Evolutionary conservation across 805 yeast species (phyloP), one percentile per base, ranked within the genome.

Genomic region (Vanderwaltozyma polyspora): DNA sequence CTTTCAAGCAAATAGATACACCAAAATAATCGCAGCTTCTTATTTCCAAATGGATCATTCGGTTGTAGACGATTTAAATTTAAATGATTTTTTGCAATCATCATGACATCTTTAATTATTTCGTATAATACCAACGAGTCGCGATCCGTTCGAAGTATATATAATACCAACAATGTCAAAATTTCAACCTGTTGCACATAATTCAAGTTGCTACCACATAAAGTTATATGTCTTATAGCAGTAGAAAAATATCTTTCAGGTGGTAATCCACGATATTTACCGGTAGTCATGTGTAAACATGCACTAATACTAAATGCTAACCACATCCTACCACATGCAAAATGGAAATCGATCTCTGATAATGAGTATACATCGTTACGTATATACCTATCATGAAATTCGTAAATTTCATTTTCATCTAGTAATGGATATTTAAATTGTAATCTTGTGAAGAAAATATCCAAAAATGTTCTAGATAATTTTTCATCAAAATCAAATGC

Each of bases 1-100:
- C 79, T 66, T 46, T 76, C 83, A 29, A 74, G 48, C n/a, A 73
- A 46, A 49, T 75, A 76, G 6, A 70, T 68, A 48, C 78, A 71
- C 82, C 82, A 76, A 58, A 77, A 76, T 13, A 72, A 55, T 41
- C 81, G 62, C 54, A 73, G 52, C 45, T 63, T 66, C 34, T 62
- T 60, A 40, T 67, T 64, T 4, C 49, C 46, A 34, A 40, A 37
- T 6, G 45, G 42, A 32, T 48, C 54, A 8, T 47, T 36, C 3
- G 44, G 39, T 22, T 50, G 42, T 48, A 55, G 47, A 24, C 39
- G 42, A 32, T 57, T 56, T 26, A 57, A 33, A 17, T 39, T 40
- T 28, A 58, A 35, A 19, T 51, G 42, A 19, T 52, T 44, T 29
- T 48, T 49, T 44, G 72, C 70, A 10, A 70, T 52, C 15, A 56